A percentile compares a stretch with the other conserved stretches of the same genome.
Evolutionary conservation across 1,139 yeast genomes (phyloP).

Genomic region (Lodderomyces metapsilosis): DNA sequence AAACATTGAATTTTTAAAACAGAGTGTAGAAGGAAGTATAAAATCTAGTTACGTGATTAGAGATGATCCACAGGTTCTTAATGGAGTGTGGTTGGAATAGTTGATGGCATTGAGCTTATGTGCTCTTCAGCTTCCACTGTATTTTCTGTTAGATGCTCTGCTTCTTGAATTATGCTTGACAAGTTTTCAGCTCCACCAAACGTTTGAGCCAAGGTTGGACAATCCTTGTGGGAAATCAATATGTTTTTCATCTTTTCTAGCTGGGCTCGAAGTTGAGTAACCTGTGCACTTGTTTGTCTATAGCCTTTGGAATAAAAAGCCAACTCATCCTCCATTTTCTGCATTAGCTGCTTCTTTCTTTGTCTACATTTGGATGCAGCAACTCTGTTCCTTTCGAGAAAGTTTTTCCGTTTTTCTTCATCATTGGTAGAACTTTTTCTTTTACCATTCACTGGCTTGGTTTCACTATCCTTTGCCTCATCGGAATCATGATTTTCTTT

Average conservation of each 20-base stretch:
- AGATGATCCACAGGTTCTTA: neutral
- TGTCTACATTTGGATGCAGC: slow-evolving; percentile 97
- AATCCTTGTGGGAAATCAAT: slow-evolving; percentile 38
- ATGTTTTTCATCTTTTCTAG: slow-evolving; percentile 49
- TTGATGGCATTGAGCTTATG: slow-evolving; percentile 19
- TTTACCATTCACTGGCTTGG: slow-evolving; percentile 5
- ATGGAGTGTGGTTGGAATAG: slow-evolving; percentile 20
- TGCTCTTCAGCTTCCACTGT: slow-evolving; percentile 18
- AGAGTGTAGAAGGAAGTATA: neutral
- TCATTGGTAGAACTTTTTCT: slow-evolving; percentile 12
- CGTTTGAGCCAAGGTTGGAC: slow-evolving; percentile 31
- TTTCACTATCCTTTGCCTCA: neutral
- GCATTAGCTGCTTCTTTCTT: slow-evolving; percentile 86
- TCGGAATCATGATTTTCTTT: slow-evolving; percentile 9
- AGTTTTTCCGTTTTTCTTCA: slow-evolving; percentile 70
- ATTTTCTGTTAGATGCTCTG: slow-evolving; percentile 26
- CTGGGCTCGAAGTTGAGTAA: slow-evolving; percentile 57
- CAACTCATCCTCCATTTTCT: slow-evolving; percentile 77
- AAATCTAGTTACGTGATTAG: neutral
- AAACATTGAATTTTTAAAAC: neutral
- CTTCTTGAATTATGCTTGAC: slow-evolving; percentile 31
- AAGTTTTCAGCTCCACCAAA: slow-evolving; percentile 41
- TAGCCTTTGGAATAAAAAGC: slow-evolving; percentile 70
- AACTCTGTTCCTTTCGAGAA: slow-evolving; percentile 85
- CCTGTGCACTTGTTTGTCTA: slow-evolving; percentile 60